Base-by-base conservation (phyloP, 164 flowering plant genomes). In the Nymphaea colorata region DNA sequence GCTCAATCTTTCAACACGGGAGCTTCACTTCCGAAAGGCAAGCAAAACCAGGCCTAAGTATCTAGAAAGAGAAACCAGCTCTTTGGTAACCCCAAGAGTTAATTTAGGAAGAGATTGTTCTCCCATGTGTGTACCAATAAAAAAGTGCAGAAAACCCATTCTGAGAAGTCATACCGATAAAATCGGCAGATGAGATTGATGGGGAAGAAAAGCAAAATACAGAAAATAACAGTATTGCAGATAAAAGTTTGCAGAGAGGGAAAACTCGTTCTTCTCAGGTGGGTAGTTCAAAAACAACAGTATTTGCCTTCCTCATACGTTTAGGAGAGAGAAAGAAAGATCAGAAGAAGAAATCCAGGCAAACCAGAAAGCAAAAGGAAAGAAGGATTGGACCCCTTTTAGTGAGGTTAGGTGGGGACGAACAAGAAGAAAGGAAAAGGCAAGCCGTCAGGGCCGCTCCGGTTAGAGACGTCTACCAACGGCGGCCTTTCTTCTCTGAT, bases 341-440 rank as follows among this genome's bases (percentile, higher is more conserved):
- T 41, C 3, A 69, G 7, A 55, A 11, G 16, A 6, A 42, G 57
- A 51, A 51, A 51, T 51, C 57, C 10, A 51, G 57, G 57, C 8
- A 51, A 51, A 51, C 57, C 57, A 51, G 57, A 51, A 51, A 51
- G 14, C 57, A 51, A 51, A 51, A 51, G 12, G 14, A 8, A 51
- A 51, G 8, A 51, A 10, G 14, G 57, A 51, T 8, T 8, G 57
- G 8, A 15, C 57, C 57, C 57, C 36, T 25, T 25, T 25, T 25
- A 25, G 57, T 64, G 73, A 25, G 14, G 57, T 51, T 75, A 82
- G 51, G 86, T 81, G 41, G 84, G 87, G 8, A 81, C 78, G 67
- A 83, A 85, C 18, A 82, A 59, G 73, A 71, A 69, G 79, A 81
- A 82, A 71, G 77, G 76, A 66, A 79, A 69, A n/a, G 81, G 86